Percentiles rank a stretch among this genome's conserved stretches.
Conservation (phyloP, 2,329 filamentous ascomycete species). For the Hirsutella thompsonii region DNA sequence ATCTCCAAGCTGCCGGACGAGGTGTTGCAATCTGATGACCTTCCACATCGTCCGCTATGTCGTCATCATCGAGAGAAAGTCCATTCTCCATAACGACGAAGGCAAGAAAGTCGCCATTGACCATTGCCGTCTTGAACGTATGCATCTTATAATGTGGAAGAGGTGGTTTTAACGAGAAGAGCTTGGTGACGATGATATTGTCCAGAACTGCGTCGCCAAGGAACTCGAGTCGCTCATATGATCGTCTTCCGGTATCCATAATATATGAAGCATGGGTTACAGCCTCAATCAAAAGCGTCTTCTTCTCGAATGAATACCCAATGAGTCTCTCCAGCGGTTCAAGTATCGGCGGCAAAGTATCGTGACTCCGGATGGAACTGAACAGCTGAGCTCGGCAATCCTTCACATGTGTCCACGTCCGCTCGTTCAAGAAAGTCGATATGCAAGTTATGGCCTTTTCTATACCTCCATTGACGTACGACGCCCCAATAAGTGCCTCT, state of each 20-base stretch:
- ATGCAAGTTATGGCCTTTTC: constrained; percentile 51
- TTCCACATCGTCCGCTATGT: constrained; percentile 6
- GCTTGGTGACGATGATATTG: constrained; percentile 52
- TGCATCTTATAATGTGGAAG: constrained; percentile 54
- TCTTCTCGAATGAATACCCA: constrained; percentile 58
- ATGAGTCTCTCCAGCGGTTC: constrained; percentile 49
- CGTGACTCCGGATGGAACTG: constrained; percentile 20
- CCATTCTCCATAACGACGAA: constrained; percentile 51
- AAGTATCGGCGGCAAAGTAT: constrained; percentile 26
- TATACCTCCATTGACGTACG: constrained; percentile 57
- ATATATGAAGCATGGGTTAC: constrained; percentile 61
- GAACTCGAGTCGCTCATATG: constrained; percentile 70
- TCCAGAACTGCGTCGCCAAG: constrained; percentile 81
- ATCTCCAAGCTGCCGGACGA: constrained; percentile 48
- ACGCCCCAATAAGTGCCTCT: constrained; percentile 70
- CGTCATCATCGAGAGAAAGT: constrained; percentile 10
- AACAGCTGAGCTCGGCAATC: constrained; percentile 30
- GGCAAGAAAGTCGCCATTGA: constrained; percentile 69
- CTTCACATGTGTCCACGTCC: constrained; percentile 37
- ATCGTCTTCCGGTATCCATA: constrained; percentile 23
- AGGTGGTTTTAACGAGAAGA: constrained; percentile 35
- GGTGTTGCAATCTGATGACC: constrained; percentile 8
- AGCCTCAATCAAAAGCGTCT: constrained; percentile 60
- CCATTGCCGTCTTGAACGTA: constrained; percentile 58
- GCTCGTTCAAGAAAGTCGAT: constrained; percentile 49